These are phyloP conservation scores for Starmerella bombi DNA, from an alignment of 805 yeast genomes.

Conservation along the genomic window DNA sequence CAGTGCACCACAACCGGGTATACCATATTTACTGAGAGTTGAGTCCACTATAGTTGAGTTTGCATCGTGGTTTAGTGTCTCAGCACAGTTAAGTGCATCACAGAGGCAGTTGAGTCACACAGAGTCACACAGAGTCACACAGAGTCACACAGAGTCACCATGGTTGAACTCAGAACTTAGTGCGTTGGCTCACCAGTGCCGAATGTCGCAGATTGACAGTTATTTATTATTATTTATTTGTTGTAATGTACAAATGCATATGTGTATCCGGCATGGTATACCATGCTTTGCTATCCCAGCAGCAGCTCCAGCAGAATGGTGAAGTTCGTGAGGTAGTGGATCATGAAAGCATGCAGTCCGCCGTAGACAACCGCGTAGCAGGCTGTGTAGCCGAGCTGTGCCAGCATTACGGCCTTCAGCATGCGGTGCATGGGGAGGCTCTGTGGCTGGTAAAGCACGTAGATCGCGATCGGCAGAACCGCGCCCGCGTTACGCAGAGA, in stretches of 20 bases:
- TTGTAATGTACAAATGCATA: not conserved
- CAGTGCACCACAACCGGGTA: no score
- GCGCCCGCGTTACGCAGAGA: conserved; percentile 70
- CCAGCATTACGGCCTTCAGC: conserved; percentile 16
- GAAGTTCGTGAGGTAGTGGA: conserved; percentile 37
- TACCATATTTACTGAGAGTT: no score
- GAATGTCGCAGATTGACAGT: no score
- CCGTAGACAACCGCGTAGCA: conserved; percentile 61
- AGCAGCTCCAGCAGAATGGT: not conserved
- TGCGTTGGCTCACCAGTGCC: no score
- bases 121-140: no score
- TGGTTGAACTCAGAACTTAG: no score
- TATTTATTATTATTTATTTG: no score
- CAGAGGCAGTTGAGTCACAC: no score
- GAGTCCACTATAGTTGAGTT: no score
- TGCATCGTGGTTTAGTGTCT: no score
- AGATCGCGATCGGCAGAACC: conserved; percentile 38
- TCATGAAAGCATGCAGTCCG: conserved; percentile 61
- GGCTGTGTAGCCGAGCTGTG: conserved; percentile 38
- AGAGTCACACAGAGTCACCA: no score
- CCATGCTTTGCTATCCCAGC: not conserved
- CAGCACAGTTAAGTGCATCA: no score
- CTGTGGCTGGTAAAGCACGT: conserved; percentile 11
- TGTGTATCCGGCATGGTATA: not conserved
- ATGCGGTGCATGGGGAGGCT: conserved; percentile 17